phyloP scores from a whole-genome alignment of 306 rosid genomes.

The Sindora glabra region DNA sequence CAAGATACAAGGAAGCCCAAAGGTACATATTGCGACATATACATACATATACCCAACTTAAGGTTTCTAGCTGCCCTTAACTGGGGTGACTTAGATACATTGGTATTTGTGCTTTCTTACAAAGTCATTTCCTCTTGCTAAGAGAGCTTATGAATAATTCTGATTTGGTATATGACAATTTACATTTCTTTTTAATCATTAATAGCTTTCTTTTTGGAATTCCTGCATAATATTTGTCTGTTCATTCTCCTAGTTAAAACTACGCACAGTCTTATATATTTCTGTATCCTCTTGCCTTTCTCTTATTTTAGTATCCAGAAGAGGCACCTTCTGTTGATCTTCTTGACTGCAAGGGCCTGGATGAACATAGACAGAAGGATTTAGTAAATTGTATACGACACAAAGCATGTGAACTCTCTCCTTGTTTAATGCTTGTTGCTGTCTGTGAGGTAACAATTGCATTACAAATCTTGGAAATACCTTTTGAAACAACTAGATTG shows the following conservation, averaged over 20 bases:
- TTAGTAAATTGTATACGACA: conserved; percentile 29
- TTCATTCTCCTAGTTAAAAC: too few relatives aligned
- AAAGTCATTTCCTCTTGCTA: neutral
- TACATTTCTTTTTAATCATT: neutral
- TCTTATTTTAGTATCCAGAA: conserved; percentile 52
- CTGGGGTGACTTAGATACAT: neutral
- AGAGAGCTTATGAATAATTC: neutral
- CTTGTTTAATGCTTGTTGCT: conserved; percentile 66
- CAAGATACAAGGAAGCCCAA: too few relatives aligned
- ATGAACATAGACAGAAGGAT: conserved; percentile 46
- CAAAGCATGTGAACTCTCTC: conserved; percentile 50
- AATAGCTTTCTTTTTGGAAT: too few relatives aligned
- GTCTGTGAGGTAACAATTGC: conserved; percentile 61
- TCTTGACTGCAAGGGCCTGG: conserved; percentile 64
- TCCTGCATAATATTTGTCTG: too few relatives aligned
- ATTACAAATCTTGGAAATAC: neutral
- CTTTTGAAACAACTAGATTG: neutral
- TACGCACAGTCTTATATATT: too few relatives aligned
- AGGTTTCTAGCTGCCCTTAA: neutral
- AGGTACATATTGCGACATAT: too few relatives aligned
- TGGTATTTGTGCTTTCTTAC: neutral
- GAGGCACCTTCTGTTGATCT: conserved; percentile 51
- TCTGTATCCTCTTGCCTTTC: neutral
- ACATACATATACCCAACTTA: neutral
- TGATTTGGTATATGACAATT: neutral